A percentile compares a stretch with the other conserved stretches of the same genome.
These are phyloP conservation scores for Paramecium sexaurelia DNA, from an alignment of 73 alveolate genomes.

Conservation along the genomic window DNA sequence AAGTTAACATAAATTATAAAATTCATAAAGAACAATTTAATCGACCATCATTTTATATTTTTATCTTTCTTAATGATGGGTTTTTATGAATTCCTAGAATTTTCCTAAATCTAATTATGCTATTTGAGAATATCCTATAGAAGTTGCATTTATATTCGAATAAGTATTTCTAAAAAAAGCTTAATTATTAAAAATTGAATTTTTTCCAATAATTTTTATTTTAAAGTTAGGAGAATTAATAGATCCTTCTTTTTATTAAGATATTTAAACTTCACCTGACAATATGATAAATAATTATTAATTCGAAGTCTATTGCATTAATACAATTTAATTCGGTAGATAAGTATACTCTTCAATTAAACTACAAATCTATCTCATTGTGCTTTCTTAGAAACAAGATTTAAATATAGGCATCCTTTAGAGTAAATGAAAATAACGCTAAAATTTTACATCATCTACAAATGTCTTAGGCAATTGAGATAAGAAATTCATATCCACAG, in stretches of 20 bases:
- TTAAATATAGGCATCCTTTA: background rate
- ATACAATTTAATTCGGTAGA: background rate
- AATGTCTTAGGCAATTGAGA: background rate
- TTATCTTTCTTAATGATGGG: background rate
- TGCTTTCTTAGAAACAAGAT: background rate
- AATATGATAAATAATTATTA: background rate
- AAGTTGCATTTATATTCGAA: background rate
- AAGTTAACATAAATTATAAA: background rate
- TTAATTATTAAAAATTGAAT: background rate
- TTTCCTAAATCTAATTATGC: background rate
- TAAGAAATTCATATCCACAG: background rate
- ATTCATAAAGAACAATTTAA: background rate
- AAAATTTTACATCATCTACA: background rate
- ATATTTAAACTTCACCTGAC: background rate
- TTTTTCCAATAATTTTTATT: background rate
- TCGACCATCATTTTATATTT: slow-evolving; percentile 14
- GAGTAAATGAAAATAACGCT: background rate
- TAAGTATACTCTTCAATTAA: background rate
- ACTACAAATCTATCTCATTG: background rate
- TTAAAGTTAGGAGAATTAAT: background rate
- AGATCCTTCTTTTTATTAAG: background rate
- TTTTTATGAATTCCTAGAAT: background rate
- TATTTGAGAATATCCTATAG: background rate
- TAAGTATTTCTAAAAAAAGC: slow-evolving; percentile 6
- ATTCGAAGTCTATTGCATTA: background rate